Evolutionary conservation across 345 rosid genomes (phyloP).

Genomic region (Ceriops decandra): DNA sequence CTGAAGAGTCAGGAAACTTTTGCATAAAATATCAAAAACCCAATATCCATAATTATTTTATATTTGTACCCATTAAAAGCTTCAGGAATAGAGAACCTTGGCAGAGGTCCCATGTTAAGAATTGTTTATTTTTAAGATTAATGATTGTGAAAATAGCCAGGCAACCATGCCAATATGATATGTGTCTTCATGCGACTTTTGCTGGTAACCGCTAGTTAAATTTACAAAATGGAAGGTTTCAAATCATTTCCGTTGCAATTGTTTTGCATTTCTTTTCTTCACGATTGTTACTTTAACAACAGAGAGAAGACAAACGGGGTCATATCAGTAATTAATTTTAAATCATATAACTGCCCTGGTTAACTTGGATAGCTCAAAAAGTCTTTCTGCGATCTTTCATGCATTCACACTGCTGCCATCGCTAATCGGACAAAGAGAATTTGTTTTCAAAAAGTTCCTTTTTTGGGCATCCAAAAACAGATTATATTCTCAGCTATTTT

Average conservation of each 20-base stretch:
- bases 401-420: constrained; percentile 11
- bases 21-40: not conserved
- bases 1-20: not conserved
- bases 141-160: not conserved
- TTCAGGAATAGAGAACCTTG: not conserved
- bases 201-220: constrained; percentile 2
- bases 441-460: not conserved
- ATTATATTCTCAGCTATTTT: not conserved
- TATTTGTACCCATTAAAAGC: not conserved
- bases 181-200: not conserved
- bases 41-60: not conserved
- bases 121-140: not conserved
- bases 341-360: not conserved
- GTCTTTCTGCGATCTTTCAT: constrained; percentile 11
- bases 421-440: not conserved
- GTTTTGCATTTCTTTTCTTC: not conserved
- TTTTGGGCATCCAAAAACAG: not conserved
- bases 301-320: not conserved
- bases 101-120: too few species aligned
- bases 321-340: constrained; percentile 11
- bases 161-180: constrained; percentile 3
- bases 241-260: not conserved
- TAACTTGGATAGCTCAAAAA: constrained; percentile 12
- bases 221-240: constrained; percentile 7
- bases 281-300: too few species aligned